Percentiles rank a stretch among this genome's conserved stretches.
Conservation (phyloP, 1,284 basidiomycete species). For the Puccinia triticina region DNA sequence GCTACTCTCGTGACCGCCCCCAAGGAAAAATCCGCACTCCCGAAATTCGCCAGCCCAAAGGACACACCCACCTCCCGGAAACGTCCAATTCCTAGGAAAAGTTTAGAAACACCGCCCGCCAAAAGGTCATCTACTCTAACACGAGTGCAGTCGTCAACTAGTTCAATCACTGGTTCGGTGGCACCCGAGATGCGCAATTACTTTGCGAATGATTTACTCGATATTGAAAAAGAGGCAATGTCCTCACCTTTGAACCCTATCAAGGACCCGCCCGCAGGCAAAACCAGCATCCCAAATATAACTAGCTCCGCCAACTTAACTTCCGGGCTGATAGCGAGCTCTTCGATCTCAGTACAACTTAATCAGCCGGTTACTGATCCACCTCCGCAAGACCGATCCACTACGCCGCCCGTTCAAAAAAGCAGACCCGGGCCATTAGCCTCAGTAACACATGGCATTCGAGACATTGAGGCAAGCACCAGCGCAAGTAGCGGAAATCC, state of each 20-base stretch:
- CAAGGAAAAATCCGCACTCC: background rate
- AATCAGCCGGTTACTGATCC: background rate
- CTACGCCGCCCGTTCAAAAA: background rate
- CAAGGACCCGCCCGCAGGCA: background rate
- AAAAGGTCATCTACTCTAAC: background rate
- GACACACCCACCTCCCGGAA: background rate
- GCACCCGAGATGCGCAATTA: background rate
- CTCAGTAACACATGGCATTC: background rate
- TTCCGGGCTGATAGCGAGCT: background rate
- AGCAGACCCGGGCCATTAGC: background rate
- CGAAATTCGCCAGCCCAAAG: background rate
- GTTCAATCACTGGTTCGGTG: background rate
- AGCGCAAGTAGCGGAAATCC: background rate
- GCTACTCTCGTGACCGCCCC: background rate
- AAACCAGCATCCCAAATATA: background rate
- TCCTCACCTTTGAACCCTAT: background rate
- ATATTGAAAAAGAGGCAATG: background rate
- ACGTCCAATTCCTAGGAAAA: background rate
- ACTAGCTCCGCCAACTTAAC: background rate
- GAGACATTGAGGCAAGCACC: background rate
- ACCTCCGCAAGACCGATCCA: background rate
- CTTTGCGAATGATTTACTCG: background rate
- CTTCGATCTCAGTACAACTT: background rate
- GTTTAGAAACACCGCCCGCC: background rate
- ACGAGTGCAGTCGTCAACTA: background rate